A percentile compares a stretch with the other conserved stretches of the same genome.
phyloP scores from a whole-genome alignment of 306 rosid species.

The Styphnolobium japonicum region DNA sequence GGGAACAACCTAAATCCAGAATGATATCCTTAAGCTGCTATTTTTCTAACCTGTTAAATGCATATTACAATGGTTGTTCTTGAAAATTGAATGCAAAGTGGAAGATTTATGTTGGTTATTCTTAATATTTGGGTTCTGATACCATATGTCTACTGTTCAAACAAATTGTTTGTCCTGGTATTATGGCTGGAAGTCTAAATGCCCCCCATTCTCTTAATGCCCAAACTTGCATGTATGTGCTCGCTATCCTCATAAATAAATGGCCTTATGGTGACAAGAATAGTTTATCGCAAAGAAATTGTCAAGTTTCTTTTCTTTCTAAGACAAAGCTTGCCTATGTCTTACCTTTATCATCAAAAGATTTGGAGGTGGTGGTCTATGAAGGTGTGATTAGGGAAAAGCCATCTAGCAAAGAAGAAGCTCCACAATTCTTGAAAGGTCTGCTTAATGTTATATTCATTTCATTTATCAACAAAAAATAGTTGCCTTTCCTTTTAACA shows the following conservation, averaged over 20 bases:
- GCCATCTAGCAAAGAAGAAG: constrained; percentile 90
- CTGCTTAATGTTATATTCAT: constrained; percentile 7
- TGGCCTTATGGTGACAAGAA: constrained; percentile 56
- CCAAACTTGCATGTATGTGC: constrained; percentile 6
- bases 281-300: constrained; percentile 18
- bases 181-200: constrained; percentile 12
- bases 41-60: not conserved
- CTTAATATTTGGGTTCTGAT: constrained; percentile 13
- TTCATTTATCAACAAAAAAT: constrained; percentile 2
- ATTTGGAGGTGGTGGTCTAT: constrained; percentile 98
- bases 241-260: constrained; percentile 51
- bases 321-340: constrained; percentile 24
- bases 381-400: constrained; percentile 90
- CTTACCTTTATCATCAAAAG: constrained; percentile 50
- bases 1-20: not conserved
- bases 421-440: constrained; percentile 88
- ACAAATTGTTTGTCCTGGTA: constrained; percentile 20
- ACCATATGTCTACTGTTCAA: not conserved
- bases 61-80: not conserved
- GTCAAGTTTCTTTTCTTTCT: not conserved
- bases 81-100: constrained; percentile 6
- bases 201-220: constrained; percentile 15
- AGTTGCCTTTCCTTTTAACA: too few relatives aligned
- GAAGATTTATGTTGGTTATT: not conserved
- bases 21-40: not conserved